Evolutionary conservation across 2,329 filamentous ascomycete species (phyloP).

Genomic region (Thelonectria discophora): DNA sequence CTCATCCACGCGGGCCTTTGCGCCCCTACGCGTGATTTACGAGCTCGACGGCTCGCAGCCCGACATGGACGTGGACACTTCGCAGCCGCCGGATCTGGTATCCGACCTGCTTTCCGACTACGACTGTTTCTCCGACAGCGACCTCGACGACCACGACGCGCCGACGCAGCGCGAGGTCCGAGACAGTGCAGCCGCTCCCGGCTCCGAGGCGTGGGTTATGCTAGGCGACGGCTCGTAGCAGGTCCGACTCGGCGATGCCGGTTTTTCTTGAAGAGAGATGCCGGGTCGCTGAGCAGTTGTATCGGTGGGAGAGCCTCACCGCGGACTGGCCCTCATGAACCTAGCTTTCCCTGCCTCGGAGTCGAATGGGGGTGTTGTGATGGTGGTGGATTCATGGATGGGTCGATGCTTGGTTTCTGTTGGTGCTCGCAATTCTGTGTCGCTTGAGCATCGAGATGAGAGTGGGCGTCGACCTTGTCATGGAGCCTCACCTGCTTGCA

Average conservation of each 20-base stretch:
- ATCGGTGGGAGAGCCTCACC: slow-evolving; percentile 44
- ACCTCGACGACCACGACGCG: slow-evolving; percentile 44
- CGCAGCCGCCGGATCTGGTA: slow-evolving; percentile 49
- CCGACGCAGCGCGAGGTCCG: slow-evolving; percentile 45
- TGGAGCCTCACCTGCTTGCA: slow-evolving; percentile 33
- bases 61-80: slow-evolving; percentile 48
- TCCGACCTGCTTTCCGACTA: slow-evolving; percentile 49
- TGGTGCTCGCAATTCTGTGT: slow-evolving; percentile 39
- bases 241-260: slow-evolving; percentile 44
- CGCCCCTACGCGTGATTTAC: slow-evolving; percentile 53
- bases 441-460: slow-evolving; percentile 39
- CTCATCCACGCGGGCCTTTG: slow-evolving; percentile 34
- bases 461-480: slow-evolving; percentile 1
- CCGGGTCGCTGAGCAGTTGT: slow-evolving; percentile 22
- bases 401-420: background rate
- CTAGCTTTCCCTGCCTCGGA: slow-evolving; percentile 31
- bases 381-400: slow-evolving; percentile 7
- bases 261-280: no score
- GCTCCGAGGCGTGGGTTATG: slow-evolving; percentile 53
- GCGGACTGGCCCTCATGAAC: slow-evolving; percentile 52
- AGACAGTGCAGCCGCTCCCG: slow-evolving; percentile 41
- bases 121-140: slow-evolving; percentile 50
- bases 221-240: slow-evolving; percentile 58
- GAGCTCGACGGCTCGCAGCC: slow-evolving; percentile 48
- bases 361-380: slow-evolving; percentile 25